Evolutionary conservation across 1,284 basidiomycete genomes (phyloP).

Genomic region (Hortiboletus rubellus): DNA sequence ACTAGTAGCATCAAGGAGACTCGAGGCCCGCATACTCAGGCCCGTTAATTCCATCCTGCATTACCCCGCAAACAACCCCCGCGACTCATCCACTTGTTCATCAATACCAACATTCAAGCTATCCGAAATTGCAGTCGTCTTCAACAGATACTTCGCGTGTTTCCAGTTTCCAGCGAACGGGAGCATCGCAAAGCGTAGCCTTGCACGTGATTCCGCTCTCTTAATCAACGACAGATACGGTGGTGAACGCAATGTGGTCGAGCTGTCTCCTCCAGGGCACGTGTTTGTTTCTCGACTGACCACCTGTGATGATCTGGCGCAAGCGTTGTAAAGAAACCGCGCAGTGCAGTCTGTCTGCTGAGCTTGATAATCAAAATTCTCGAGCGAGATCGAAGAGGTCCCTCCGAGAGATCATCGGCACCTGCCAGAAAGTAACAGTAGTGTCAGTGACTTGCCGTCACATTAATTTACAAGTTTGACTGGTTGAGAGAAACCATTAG

Average conservation of each 20-base stretch:
- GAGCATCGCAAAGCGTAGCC: not conserved
- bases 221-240: not conserved
- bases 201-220: not conserved
- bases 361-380: not conserved
- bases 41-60: not conserved
- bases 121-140: not conserved
- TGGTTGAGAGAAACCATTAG: not conserved
- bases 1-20: slow-evolving; percentile 1
- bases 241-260: not conserved
- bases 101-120: not conserved
- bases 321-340: not conserved
- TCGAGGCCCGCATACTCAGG: not conserved
- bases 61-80: not conserved
- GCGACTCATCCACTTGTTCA: not conserved
- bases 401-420: not conserved
- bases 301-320: not conserved
- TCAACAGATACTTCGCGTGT: not conserved
- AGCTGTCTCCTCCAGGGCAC: slow-evolving; percentile 1
- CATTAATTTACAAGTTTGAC: too few species aligned
- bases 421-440: not conserved
- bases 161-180: not conserved
- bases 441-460: too few species aligned
- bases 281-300: not conserved
- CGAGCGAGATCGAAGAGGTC: slow-evolving; percentile 1
- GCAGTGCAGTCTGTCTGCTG: not conserved